Percentiles rank a stretch among this genome's conserved stretches.
Evolutionary conservation across 2,329 filamentous ascomycete species (phyloP).

Genomic region (Juglanconis oblonga): DNA sequence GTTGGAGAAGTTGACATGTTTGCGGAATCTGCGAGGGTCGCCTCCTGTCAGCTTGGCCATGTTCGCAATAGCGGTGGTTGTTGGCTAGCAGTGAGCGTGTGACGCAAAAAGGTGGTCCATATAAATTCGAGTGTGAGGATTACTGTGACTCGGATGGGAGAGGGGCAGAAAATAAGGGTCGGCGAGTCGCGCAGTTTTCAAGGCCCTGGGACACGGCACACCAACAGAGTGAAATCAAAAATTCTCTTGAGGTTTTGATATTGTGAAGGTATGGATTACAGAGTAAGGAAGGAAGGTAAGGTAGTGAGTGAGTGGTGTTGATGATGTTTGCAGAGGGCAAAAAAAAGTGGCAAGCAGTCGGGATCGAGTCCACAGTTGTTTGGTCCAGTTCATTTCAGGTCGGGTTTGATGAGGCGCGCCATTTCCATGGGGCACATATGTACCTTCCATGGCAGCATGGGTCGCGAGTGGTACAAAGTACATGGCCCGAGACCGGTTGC

Average conservation of each 20-base stretch:
- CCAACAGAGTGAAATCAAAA: not conserved
- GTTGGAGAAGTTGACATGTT: slow-evolving; percentile 61
- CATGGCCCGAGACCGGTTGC: not conserved
- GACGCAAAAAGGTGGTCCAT: not conserved
- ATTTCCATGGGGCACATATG: not conserved
- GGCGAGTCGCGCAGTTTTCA: not conserved
- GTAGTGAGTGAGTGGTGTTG: not conserved
- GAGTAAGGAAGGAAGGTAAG: not conserved
- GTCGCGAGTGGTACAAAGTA: not conserved
- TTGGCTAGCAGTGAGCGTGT: not conserved
- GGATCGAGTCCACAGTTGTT: not conserved
- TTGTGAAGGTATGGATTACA: not conserved
- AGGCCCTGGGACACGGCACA: not conserved
- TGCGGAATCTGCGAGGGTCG: slow-evolving; percentile 50
- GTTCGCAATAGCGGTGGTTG: slow-evolving; percentile 10
- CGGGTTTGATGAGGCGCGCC: not conserved
- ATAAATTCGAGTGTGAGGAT: not conserved
- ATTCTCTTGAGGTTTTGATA: not conserved
- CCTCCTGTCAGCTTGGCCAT: slow-evolving; percentile 44
- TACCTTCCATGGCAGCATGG: not conserved
- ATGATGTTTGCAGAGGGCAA: not conserved
- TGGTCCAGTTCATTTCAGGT: not conserved
- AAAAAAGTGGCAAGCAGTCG: not conserved
- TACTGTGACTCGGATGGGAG: not conserved
- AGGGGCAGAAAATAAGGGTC: not conserved